phyloP scores from a whole-genome alignment of 1,284 basidiomycete genomes.

The Spongiforma sp. region DNA sequence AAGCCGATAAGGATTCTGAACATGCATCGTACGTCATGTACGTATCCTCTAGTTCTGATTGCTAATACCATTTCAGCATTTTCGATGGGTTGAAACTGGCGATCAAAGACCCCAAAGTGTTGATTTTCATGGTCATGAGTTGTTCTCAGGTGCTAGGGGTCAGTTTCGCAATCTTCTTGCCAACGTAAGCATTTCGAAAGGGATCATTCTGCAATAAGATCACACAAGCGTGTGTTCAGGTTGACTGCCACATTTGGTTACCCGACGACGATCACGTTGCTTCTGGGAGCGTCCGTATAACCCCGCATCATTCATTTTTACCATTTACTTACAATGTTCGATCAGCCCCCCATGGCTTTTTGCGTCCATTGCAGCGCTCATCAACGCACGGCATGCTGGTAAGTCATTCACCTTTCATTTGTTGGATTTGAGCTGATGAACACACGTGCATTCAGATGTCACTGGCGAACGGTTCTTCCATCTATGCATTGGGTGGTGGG shows the following conservation, averaged over 20 bases:
- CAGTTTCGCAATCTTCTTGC: constrained; percentile 78
- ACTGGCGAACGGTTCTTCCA: constrained; percentile 6
- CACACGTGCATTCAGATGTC: not conserved
- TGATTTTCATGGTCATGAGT: constrained; percentile 60
- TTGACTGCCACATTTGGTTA: constrained; percentile 71
- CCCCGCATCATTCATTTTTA: not conserved
- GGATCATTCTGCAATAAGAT: not conserved
- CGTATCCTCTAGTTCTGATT: not conserved
- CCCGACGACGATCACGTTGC: constrained; percentile 59
- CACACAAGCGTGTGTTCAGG: constrained; percentile 35
- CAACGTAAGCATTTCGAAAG: constrained; percentile 50
- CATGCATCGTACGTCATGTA: constrained; percentile 55
- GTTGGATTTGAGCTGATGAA: not conserved
- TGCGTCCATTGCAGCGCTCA: constrained; percentile 55
- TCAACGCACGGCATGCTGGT: constrained; percentile 74
- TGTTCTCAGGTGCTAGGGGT: constrained; percentile 62
- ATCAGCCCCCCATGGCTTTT: constrained; percentile 68
- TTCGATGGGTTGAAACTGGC: constrained; percentile 60
- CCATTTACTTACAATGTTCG: not conserved
- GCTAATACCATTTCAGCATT: constrained; percentile 41
- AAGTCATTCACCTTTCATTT: constrained; percentile 17
- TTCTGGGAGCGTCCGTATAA: constrained; percentile 64
- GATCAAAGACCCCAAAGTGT: constrained; percentile 27
- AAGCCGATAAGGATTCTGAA: constrained; percentile 63
- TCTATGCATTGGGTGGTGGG: constrained; percentile 50